Evolutionary conservation across 2,329 filamentous ascomycete species (phyloP), one percentile per base, ranked within the genome.

Genomic region (Bisporella sp.): DNA sequence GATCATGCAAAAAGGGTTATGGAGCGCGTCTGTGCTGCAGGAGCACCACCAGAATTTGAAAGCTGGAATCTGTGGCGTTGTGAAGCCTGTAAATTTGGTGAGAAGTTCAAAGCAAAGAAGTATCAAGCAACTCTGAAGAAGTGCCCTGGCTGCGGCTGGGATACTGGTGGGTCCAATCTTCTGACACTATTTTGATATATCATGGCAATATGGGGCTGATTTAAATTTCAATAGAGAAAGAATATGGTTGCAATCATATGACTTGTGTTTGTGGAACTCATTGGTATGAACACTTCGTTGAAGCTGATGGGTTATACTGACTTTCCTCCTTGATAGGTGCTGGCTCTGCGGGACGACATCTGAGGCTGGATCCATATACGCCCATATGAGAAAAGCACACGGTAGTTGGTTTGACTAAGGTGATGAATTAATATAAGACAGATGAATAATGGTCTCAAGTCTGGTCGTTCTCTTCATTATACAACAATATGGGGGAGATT

Each of bases 21-120:
- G 31, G 52, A 56, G 39, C 45, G 54, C 1, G 49, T 55, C 3
- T 56, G 54, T 48, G 54, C 50, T 4, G 50, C 45, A 11, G 56
- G 50, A 21, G 51, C 56, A 13, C 52, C 54, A 4, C 32, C 41
- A 9, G 52, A 55, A n/a, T 7, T 54, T 4, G 48, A 13, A 4
- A 39, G 48, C 9, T 4, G 30, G 8, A 9, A 21, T 21, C 21
- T 21, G 21, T 21, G 21, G 21, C 21, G 21, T 3, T 33, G 11
- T 46, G 44, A 6, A 33, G 39, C 41, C 13, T 11, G 13, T 35
- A 37, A 31, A 28, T n/a, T 33, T 31, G 9, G 32, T 41, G n/a
- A 9, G 32, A 5, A 30, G 28, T 33, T 3, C 9, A 31, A 39
- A 45, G 29, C 5, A 2, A 37, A 4, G 44, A 28, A 42, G 12